A percentile compares a stretch with the other conserved stretches of the same genome.
phyloP scores from a whole-genome alignment of 805 yeast genomes.

The Saccharomycopsis oosterbeekiorum region DNA sequence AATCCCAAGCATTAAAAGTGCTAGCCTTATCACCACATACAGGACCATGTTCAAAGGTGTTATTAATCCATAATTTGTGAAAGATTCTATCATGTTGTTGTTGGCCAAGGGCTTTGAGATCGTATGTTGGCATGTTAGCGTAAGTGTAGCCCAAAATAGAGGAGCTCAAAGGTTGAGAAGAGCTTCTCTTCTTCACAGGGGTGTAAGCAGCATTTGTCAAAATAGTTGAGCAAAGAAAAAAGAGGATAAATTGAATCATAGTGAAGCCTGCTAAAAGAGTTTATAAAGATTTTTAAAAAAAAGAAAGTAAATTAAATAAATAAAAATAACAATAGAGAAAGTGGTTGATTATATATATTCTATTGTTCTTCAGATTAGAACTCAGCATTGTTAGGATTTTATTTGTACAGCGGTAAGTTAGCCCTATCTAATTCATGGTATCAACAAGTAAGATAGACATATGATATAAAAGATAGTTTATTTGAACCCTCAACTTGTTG shows the following conservation, averaged over 20 bases:
- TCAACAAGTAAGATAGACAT: no score
- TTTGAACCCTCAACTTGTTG: background rate
- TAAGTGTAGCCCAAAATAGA: conserved; percentile 9
- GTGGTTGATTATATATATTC: no score
- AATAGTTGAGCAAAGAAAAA: background rate
- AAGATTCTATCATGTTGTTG: background rate
- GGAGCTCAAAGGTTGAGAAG: background rate
- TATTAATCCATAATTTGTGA: background rate
- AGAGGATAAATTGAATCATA: background rate
- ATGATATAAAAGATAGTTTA: no score
- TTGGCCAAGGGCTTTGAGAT: background rate
- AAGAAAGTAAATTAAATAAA: no score
- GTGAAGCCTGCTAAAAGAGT: background rate
- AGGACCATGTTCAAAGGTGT: background rate
- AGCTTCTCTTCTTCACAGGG: background rate
- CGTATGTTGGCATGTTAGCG: background rate
- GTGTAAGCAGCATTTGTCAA: background rate
- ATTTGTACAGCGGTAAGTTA: no score
- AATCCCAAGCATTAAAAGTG: conserved; percentile 42
- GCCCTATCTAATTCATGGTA: no score
- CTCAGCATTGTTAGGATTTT: no score
- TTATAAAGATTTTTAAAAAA: no score
- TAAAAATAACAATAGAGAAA: no score
- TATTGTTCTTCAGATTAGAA: no score
- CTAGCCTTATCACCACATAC: background rate